These are phyloP conservation scores for Oryza nivara DNA, from an alignment of 176 grass and related monocot species.

Conservation along the genomic window DNA sequence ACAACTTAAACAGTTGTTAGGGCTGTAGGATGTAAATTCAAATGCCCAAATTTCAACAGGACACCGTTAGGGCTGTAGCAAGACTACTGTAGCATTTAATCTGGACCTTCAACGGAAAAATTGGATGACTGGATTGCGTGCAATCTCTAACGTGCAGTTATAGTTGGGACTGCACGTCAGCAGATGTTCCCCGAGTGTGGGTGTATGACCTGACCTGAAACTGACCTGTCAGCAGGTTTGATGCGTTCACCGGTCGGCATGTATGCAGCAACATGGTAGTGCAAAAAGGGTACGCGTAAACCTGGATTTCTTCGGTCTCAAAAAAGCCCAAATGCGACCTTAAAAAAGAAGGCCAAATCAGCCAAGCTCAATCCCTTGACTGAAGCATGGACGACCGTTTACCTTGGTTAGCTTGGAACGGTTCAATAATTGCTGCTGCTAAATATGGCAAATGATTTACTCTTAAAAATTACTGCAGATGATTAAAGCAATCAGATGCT, in stretches of 20 bases:
- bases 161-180: no score
- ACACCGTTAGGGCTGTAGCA: no score
- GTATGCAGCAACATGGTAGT: background rate
- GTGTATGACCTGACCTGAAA: background rate
- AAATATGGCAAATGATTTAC: background rate
- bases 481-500: background rate
- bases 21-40: no score
- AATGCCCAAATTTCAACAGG: no score
- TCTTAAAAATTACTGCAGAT: background rate
- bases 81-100: no score
- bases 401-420: slow-evolving; percentile 2
- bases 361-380: background rate
- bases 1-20: no score
- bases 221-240: background rate
- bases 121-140: no score
- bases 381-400: background rate
- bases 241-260: slow-evolving; percentile 23
- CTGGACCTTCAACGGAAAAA: no score
- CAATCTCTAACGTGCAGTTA: no score
- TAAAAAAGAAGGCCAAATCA: background rate
- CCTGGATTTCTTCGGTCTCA: background rate
- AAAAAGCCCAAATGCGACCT: background rate
- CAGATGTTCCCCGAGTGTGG: no score
- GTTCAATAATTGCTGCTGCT: slow-evolving; percentile 9
- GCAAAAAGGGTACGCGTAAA: background rate